phyloP scores from a whole-genome alignment of 805 yeast genomes.

The Torulaspora gathmanii region DNA sequence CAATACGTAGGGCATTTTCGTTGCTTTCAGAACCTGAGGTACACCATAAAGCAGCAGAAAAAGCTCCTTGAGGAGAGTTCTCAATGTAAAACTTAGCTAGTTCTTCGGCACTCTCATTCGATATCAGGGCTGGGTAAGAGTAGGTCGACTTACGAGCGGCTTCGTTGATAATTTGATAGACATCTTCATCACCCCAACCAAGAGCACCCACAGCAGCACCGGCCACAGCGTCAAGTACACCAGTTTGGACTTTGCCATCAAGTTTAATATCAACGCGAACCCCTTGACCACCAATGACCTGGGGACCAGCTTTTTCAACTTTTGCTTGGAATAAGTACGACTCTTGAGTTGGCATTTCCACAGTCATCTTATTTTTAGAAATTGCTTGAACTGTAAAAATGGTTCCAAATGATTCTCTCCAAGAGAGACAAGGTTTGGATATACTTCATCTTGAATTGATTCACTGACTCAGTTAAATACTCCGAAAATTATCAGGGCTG shows the following conservation, averaged over 20 bases:
- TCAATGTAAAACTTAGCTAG: constrained; percentile 41
- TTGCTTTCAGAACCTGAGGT: constrained; percentile 65
- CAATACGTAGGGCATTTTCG: constrained; percentile 60
- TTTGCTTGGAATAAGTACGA: constrained; percentile 44
- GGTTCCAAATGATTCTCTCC: too few species aligned
- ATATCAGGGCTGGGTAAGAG: constrained; percentile 33
- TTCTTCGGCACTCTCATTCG: constrained; percentile 41
- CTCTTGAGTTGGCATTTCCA: constrained; percentile 9
- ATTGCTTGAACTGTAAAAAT: too few species aligned
- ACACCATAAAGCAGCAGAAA: constrained; percentile 42
- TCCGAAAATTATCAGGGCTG: too few species aligned
- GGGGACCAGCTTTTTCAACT: constrained; percentile 37
- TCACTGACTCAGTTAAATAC: too few species aligned
- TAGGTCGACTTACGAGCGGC: constrained; percentile 39
- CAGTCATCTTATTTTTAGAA: background rate
- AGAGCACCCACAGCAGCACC: constrained; percentile 53
- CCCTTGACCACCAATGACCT: constrained; percentile 44
- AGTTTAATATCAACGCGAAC: constrained; percentile 39
- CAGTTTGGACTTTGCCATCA: constrained; percentile 35
- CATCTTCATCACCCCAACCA: constrained; percentile 41
- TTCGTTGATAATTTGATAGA: constrained; percentile 36
- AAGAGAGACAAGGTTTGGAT: too few species aligned
- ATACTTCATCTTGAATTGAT: too few species aligned
- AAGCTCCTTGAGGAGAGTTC: constrained; percentile 39
- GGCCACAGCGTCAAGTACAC: constrained; percentile 42